These are phyloP conservation scores for Quercus rubra DNA, from an alignment of 306 rosid genomes.

Conservation along the genomic window DNA sequence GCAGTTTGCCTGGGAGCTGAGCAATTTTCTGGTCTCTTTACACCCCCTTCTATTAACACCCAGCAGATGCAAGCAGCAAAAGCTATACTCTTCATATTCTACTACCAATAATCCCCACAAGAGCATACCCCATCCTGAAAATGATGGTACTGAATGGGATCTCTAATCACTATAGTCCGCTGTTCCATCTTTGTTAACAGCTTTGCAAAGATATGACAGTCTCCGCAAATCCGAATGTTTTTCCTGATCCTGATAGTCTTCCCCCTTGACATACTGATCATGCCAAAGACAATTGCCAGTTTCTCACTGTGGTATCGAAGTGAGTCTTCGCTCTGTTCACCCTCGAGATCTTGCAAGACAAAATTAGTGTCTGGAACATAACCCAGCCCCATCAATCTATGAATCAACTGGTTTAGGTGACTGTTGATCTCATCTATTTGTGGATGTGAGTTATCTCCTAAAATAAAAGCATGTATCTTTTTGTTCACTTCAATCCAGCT, in stretches of 20 bases:
- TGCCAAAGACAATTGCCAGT: constrained; percentile 65
- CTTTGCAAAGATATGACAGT: constrained; percentile 80
- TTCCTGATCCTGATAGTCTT: constrained; percentile 74
- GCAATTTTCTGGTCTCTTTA: not conserved
- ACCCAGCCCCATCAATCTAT: constrained; percentile 47
- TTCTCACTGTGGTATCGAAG: constrained; percentile 81
- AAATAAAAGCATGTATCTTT: constrained; percentile 67
- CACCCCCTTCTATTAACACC: not conserved
- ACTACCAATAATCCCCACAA: constrained; percentile 85
- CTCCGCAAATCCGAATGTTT: constrained; percentile 89
- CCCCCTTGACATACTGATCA: constrained; percentile 64
- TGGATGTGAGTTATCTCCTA: constrained; percentile 77
- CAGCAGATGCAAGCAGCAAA: no score
- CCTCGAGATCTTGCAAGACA: constrained; percentile 85
- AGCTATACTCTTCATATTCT: constrained; percentile 4
- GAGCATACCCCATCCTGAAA: constrained; percentile 75
- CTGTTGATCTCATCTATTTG: constrained; percentile 59
- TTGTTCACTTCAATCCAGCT: constrained; percentile 90
- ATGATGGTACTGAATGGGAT: constrained; percentile 87
- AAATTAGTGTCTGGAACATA: constrained; percentile 83
- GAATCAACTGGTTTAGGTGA: constrained; percentile 46
- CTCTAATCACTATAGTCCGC: constrained; percentile 70
- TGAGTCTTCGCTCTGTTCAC: constrained; percentile 77
- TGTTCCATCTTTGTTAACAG: constrained; percentile 55
- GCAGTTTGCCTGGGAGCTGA: not conserved